phyloP scores from a whole-genome alignment of 495 filamentous ascomycete genomes.

The Penicillium verhagenii region DNA sequence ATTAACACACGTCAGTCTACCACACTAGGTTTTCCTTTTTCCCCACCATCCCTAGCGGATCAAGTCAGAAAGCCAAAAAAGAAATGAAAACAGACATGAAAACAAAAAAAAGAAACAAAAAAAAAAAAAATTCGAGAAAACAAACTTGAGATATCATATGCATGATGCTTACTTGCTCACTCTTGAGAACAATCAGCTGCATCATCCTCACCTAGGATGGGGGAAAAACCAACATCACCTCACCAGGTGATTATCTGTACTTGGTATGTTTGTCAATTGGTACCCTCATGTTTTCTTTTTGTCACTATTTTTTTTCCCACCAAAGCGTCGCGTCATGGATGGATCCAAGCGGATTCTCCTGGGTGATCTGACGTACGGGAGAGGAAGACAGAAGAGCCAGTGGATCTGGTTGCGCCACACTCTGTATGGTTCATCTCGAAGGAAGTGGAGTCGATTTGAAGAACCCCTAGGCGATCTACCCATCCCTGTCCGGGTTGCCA shows the following conservation, averaged over 20 bases:
- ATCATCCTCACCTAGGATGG: neutral
- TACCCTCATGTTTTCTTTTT: neutral
- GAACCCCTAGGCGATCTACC: slow-evolving; percentile 25
- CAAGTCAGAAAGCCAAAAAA: slow-evolving; percentile 3
- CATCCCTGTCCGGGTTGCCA: slow-evolving; percentile 19
- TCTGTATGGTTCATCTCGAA: slow-evolving; percentile 22
- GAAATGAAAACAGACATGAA: neutral
- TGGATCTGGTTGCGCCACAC: slow-evolving; percentile 17
- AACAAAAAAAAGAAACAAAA: slow-evolving; percentile 11
- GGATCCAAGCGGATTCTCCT: slow-evolving; percentile 18
- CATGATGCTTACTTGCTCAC: neutral
- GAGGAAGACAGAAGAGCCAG: slow-evolving; percentile 4
- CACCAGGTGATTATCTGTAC: neutral
- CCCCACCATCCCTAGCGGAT: slow-evolving; percentile 10
- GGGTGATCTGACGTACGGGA: slow-evolving; percentile 25
- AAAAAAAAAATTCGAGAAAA: too few species aligned
- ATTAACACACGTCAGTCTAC: slow-evolving; percentile 15
- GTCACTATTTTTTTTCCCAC: neutral
- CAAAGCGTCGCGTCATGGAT: slow-evolving; percentile 10
- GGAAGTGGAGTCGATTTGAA: slow-evolving; percentile 28
- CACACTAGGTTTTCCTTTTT: neutral
- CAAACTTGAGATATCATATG: slow-evolving; percentile 17
- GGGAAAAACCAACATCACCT: neutral
- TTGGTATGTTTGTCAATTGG: too few species aligned
- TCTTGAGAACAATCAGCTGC: neutral